These are phyloP conservation scores for Claviceps arundinis DNA, from an alignment of 2,329 filamentous ascomycete genomes.

Conservation along the genomic window DNA sequence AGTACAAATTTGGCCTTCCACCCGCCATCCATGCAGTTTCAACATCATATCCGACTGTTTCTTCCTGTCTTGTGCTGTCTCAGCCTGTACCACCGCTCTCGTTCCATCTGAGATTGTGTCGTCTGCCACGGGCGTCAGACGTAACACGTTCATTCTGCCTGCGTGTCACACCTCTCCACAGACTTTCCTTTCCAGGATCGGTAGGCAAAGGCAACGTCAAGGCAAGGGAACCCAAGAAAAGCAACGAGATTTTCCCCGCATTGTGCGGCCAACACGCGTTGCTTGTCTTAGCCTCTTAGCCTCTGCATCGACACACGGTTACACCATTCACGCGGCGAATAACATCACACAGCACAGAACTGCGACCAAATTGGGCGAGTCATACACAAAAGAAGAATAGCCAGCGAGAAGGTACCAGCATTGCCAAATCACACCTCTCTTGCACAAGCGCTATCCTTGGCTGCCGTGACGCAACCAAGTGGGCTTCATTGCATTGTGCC, in stretches of 20 bases:
- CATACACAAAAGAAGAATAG: background rate
- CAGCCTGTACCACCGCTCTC: background rate
- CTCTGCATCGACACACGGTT: background rate
- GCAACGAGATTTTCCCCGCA: conserved; percentile 3
- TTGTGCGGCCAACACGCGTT: conserved; percentile 2
- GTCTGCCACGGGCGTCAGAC: no score
- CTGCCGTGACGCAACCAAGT: conserved; percentile 3
- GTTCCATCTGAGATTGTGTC: background rate
- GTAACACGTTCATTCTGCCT: background rate
- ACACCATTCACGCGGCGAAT: background rate
- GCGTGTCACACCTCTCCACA: background rate
- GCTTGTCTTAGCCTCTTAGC: background rate
- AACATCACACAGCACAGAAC: background rate
- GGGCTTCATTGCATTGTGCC: background rate
- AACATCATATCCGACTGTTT: background rate
- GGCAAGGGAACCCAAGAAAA: background rate
- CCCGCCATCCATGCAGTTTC: background rate
- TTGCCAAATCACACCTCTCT: conserved; percentile 3
- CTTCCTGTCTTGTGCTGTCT: background rate
- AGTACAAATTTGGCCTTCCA: background rate
- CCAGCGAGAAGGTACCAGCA: background rate
- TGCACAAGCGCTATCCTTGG: background rate
- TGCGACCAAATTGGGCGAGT: background rate
- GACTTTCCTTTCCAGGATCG: background rate
- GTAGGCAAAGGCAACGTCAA: background rate